These are phyloP conservation scores for Elsinoe arachidis DNA, from an alignment of 2,329 filamentous ascomycete species.

Conservation along the genomic window DNA sequence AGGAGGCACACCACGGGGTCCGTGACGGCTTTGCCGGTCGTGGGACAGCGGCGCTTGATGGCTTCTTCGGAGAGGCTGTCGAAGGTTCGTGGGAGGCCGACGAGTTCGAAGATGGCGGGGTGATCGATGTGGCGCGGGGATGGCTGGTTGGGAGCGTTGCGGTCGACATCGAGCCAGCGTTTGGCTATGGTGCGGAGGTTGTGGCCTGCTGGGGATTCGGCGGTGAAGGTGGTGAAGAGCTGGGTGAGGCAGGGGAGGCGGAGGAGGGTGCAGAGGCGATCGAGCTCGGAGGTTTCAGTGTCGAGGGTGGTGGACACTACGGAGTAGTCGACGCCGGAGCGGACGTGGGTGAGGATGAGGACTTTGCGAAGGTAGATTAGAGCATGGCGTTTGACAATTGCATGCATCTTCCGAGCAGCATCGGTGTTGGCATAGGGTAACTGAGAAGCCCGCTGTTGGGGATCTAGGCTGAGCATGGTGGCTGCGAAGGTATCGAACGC, in stretches of 20 bases:
- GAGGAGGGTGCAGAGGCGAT: constrained; percentile 68
- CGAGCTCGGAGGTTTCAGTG: constrained; percentile 50
- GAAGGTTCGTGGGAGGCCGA: constrained; percentile 85
- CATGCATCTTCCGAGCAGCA: constrained; percentile 19
- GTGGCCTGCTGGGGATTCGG: constrained; percentile 31
- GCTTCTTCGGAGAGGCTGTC: constrained; percentile 89
- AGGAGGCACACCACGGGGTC: constrained; percentile 90
- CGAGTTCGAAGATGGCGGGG: constrained; percentile 85
- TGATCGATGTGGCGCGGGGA: constrained; percentile 53
- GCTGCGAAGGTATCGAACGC: constrained; percentile 10
- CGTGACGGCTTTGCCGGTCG: constrained; percentile 79
- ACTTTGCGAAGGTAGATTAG: constrained; percentile 84
- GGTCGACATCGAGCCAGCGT: constrained; percentile 59
- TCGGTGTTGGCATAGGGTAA: neutral
- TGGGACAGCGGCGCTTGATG: constrained; percentile 73
- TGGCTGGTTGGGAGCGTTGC: constrained; percentile 30
- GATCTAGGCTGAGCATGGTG: no score
- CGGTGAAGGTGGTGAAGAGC: constrained; percentile 55
- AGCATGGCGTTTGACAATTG: constrained; percentile 65
- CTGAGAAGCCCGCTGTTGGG: no score
- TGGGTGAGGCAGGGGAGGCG: constrained; percentile 70
- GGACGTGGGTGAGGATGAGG: constrained; percentile 73
- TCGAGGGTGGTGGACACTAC: constrained; percentile 48
- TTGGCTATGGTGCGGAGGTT: constrained; percentile 44
- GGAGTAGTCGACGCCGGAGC: constrained; percentile 77